Conservation (phyloP, 2,329 filamentous ascomycete species). For the Cladobotryum mycophilum region DNA sequence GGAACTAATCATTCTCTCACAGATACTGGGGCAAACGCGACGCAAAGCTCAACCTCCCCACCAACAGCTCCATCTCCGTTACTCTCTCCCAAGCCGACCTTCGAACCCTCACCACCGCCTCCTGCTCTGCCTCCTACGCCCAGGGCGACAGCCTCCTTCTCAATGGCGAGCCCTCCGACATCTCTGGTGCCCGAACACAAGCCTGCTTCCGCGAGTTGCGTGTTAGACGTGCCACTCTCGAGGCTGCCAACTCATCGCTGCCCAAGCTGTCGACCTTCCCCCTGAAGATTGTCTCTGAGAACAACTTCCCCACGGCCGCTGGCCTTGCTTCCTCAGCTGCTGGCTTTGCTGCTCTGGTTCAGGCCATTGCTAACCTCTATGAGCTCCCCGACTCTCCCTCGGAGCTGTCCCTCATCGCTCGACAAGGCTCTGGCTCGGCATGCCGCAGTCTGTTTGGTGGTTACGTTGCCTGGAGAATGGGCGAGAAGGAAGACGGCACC, state of each 20-base stretch:
- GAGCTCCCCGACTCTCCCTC: constrained; percentile 72
- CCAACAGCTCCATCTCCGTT: constrained; percentile 95
- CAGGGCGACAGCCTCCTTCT: constrained; percentile 67
- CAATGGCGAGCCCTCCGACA: constrained; percentile 76
- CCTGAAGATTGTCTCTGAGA: constrained; percentile 85
- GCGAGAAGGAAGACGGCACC: constrained; percentile 65
- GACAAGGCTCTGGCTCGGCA: constrained; percentile 91
- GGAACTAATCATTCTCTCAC: background rate
- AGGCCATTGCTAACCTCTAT: constrained; percentile 89
- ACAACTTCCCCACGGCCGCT: constrained; percentile 98
- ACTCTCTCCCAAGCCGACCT: constrained; percentile 92
- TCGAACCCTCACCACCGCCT: constrained; percentile 91
- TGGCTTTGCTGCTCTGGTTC: constrained; percentile 65
- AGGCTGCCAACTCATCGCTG: constrained; percentile 64
- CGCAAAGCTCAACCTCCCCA: constrained; percentile 87
- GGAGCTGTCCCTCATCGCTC: constrained; percentile 80
- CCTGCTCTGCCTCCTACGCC: constrained; percentile 69
- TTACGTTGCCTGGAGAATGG: constrained; percentile 92
- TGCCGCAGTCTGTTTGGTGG: constrained; percentile 91
- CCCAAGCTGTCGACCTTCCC: constrained; percentile 73
- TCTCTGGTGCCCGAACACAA: constrained; percentile 84
- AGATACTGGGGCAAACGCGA: constrained; percentile 95
- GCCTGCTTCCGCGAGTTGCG: constrained; percentile 88
- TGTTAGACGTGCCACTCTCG: constrained; percentile 66
- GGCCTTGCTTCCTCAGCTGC: constrained; percentile 72